Base-by-base conservation (phyloP, 2,329 filamentous ascomycete genomes). In the Diaporthe longicolla region DNA sequence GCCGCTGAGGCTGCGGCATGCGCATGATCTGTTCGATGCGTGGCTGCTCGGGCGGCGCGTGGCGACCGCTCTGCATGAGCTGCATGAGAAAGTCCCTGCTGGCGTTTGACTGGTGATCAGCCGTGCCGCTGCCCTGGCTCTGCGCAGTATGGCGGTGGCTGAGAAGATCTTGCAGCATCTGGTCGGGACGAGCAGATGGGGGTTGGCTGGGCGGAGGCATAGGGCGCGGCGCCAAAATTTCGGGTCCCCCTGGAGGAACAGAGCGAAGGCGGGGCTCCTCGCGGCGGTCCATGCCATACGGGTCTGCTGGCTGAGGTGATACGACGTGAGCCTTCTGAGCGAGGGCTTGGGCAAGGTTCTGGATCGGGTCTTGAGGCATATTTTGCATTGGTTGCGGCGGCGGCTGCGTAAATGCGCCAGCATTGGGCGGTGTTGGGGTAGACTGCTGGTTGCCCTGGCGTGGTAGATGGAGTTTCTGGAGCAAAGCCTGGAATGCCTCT, bases 41-140 rank as follows among this genome's bases (percentile, higher is more conserved):
- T 52, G 87, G 87, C 8, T 84, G 81, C 37, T 91, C 88, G 0
- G 87, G 85, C 4, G 87, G 85, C 4, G 83, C 84, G 50, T 84
- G 84, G 74, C 88, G 87, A 29, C 82, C 80, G 76, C 83, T 82
- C 77, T 93, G 90, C 94, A 98, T 97, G 40, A 98, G 87, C 75
- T 92, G 93, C 83, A 97, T 94, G 65, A 98, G 85, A 81, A 97
- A 95, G 77, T 97, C 93, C n/a, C 93, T 90, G 80, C 89, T 92
- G 80, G 72, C 82, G 77, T 81, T 80, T 71, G 75, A 76, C 77
- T 77, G 83, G 74, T 85, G 85, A 69, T 89, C 87, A 48, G 83
- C 81, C 45, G 88, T 85, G 9, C 81, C 81, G 21, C 85, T 86
- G 50, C 84, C 82, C 75, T 90, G 89, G 78, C 85, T 89, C 24